phyloP scores from a whole-genome alignment of 2,329 filamentous ascomycete genomes.

The Cercospora citrullina region DNA sequence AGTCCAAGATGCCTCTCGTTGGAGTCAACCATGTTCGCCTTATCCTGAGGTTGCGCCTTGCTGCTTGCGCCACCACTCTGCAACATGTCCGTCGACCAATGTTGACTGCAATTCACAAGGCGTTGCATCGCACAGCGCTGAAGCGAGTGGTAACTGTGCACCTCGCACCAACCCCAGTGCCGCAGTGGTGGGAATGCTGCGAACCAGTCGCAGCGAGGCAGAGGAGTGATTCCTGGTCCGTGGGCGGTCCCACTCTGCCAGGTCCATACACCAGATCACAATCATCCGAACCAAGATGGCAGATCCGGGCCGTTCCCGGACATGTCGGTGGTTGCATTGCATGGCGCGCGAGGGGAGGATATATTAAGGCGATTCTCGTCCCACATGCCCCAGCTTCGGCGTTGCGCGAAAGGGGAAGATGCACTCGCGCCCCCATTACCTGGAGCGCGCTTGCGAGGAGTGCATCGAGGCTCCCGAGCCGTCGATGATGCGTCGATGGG shows the following conservation, averaged over 20 bases:
- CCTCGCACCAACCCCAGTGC: slow-evolving; percentile 17
- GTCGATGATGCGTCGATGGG: slow-evolving; percentile 13
- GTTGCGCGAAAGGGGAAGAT: slow-evolving; percentile 25
- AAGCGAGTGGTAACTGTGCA: slow-evolving; percentile 19
- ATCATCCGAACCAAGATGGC: slow-evolving; percentile 30
- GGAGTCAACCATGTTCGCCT: neutral
- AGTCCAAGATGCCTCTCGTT: neutral
- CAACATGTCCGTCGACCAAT: slow-evolving; percentile 25
- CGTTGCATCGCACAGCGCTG: slow-evolving; percentile 24
- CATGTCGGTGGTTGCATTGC: slow-evolving; percentile 17
- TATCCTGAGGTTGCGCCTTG: slow-evolving; percentile 15
- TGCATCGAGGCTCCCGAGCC: slow-evolving; percentile 11
- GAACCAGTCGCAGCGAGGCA: slow-evolving; percentile 19
- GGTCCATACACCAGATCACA: slow-evolving; percentile 12
- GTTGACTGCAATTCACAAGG: slow-evolving; percentile 24
- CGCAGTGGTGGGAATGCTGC: slow-evolving; percentile 24
- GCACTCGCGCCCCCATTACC: slow-evolving; percentile 15
- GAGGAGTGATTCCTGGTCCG: slow-evolving; percentile 22
- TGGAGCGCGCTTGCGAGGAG: slow-evolving; percentile 12
- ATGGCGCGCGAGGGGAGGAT: slow-evolving; percentile 18
- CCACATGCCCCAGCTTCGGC: slow-evolving; percentile 20
- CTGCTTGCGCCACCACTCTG: slow-evolving; percentile 24
- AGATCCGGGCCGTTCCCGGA: slow-evolving; percentile 20
- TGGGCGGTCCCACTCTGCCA: slow-evolving; percentile 17
- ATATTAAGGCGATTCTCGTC: slow-evolving; percentile 29